Evolutionary conservation across 1,284 basidiomycete species (phyloP), one percentile per base, ranked within the genome.

Genomic region (Boletus albobrunnescens): DNA sequence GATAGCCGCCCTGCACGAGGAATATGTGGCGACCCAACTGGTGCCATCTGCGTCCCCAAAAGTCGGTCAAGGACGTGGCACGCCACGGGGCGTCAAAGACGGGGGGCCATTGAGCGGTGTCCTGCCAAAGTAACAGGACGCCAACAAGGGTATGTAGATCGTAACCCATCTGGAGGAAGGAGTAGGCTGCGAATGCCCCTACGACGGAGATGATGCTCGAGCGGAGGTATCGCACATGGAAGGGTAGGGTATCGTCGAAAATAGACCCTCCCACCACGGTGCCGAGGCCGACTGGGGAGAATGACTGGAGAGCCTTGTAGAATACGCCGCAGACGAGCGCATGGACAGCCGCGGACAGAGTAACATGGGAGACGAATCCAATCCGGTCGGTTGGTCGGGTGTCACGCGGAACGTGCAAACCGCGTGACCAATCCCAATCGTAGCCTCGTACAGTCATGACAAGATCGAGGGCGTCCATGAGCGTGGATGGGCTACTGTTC

Each of bases 391-490:
- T 60, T 58, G 57, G 49, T 3, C 75, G 71, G 3, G 66, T 71
- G 53, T 77, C 72, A 12, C 51, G 56, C 1, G 78, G 72, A 23
- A 78, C 36, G 46, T 71, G 62, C 6, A 76, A 56, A 35, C 70
- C 65, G 20, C 60, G 53, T 14, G 54, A 49, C 58, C 60, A 60
- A 35, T 54, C 31, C 81, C 81, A 84, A 13, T 75, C 78, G 28
- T 69, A 55, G 3, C 80, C 80, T 9, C 80, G 77, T 6, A 75
- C 54, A 50, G 71, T 76, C 47, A 63, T 64, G 9, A 55, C 54
- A 17, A 84, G 68, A 49, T 82, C 77, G 16, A 73, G 54, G 1
- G 75, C 71, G 51, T 83, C 75, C 33, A 66, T 49, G 16, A 67
- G 45, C 2, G 23, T 44, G 9, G 54, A 57, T 5, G 54, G 46